Conservation (phyloP, 495 filamentous ascomycete species). For the Xylaria sp. region DNA sequence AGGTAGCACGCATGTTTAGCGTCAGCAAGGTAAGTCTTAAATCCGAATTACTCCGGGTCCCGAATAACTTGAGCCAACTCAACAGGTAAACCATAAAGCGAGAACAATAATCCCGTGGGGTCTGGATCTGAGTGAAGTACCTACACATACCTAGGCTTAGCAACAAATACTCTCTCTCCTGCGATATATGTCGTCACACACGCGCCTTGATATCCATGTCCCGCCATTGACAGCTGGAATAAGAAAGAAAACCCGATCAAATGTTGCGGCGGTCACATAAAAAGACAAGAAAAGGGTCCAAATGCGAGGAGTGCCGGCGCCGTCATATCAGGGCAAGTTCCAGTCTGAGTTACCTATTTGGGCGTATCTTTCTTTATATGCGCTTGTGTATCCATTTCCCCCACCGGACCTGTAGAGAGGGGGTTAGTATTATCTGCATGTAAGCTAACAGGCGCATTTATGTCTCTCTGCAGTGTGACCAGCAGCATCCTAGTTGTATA, state of each 20-base stretch:
- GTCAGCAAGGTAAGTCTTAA: background rate
- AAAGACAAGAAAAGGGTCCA: slow-evolving; percentile 24
- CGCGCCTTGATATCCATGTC: background rate
- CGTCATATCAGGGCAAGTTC: slow-evolving; percentile 28
- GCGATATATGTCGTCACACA: background rate
- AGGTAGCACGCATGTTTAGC: background rate
- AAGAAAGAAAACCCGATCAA: background rate
- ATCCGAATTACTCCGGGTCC: background rate
- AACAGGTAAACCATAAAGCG: background rate
- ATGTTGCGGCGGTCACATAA: slow-evolving; percentile 25
- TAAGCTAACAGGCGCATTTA: slow-evolving; percentile 8
- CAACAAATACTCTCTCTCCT: background rate
- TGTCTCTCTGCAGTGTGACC: slow-evolving; percentile 19
- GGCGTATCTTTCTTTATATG: background rate
- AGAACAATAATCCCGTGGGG: too few relatives aligned
- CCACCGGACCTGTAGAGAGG: background rate
- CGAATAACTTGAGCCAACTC: background rate
- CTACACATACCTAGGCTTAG: too few relatives aligned
- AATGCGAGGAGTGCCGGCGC: slow-evolving; percentile 22
- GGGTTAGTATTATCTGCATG: background rate
- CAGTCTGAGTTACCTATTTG: background rate
- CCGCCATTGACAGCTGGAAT: background rate
- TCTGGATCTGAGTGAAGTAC: too few relatives aligned
- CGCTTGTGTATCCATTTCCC: background rate
- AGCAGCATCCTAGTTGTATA: slow-evolving; percentile 15